Base-by-base conservation (phyloP, 805 yeast species). In the Nakazawaea wickerhamii region DNA sequence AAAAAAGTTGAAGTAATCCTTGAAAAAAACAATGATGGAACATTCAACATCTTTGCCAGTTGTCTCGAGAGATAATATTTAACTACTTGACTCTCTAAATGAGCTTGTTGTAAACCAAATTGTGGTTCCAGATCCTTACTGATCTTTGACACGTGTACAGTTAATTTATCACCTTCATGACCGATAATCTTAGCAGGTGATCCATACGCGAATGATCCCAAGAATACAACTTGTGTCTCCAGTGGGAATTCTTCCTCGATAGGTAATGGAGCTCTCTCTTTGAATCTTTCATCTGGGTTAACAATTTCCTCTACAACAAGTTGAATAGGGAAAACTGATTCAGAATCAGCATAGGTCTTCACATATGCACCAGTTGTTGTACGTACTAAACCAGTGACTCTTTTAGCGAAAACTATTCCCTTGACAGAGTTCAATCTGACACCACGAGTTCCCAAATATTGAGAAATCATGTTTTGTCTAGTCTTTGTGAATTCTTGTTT, bases 131-230 rank as follows among this genome's bases (percentile, higher is more conserved):
- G 57, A 40, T 68, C 66, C 9, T 60, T 58, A 3, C 67, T 57
- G 31, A 71, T 67, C 47, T 70, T 72, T 13, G 73, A 66, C 14
- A 90, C 81, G 43, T 80, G 73, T 25, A 76, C 48, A 17, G 69
- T 67, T 44, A 84, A 62, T 19, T 70, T 67, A 22, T 33, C 40
- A 14, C 48, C 50, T 23, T 68, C 69, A 54, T 82, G 77, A 0
- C 85, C 91, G 37, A 73, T 73, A 35, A 85, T 74, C 18, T 67
- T 67, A 4, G 88, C 86, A 34, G 84, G 79, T 4, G 87, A 75
- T 42, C 99, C 98, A 58, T 87, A 93, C 2, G 90, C 95, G 60
- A 80, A 79, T 21, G 81, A 87, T 37, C 97, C 95, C 47, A 93
- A 67, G 57, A 86, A 86, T 7, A 91, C 76, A 21, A 81, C 90